phyloP scores from a whole-genome alignment of 176 grass and related monocot species.

The maize (Zea mays) region Zm-B73-REFERENCE-NAM-5.0 NC_050099.1:6268501-6269000 shows the following conservation, averaged over 20 bases:
- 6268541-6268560: not conserved
- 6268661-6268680: not conserved
- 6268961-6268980: not conserved
- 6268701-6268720: not conserved
- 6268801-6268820: not conserved
- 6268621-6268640: not conserved
- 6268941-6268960: not conserved
- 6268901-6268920: too few relatives aligned
- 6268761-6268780: not conserved
- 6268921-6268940: too few relatives aligned
- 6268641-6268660: not conserved
- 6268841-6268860: not conserved
- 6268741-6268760: not conserved
- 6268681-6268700: not conserved
- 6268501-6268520: not conserved
- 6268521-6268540: not conserved
- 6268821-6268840: constrained; percentile 9
- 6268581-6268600: not conserved
- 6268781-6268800: not conserved
- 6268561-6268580: not conserved
- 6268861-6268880: not conserved
- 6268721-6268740: not conserved
- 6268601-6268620: not conserved
- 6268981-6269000: not conserved
- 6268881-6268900: not conserved